Evolutionary conservation across 768 basidiomycete species (phyloP), one percentile per base, ranked within the genome.

Genomic region (Lyophyllum decastes): DNA sequence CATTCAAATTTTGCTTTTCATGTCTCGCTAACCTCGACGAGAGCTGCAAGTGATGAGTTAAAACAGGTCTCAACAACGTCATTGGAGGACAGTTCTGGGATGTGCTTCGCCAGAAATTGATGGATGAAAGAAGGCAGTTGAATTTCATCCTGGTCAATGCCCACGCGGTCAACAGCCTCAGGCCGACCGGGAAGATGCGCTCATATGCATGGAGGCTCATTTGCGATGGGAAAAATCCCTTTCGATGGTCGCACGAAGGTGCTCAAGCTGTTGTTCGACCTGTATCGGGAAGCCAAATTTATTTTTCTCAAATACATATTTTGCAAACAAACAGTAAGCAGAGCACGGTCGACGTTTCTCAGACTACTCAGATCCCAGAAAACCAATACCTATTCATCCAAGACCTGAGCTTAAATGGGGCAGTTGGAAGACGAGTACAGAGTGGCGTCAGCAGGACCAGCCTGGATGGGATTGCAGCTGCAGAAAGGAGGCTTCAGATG

Each of bases 391-490:
- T 5, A 41, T 5, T 17, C 25, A n/a, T 16, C 9, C 26, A 10
- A 47, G 11, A 14, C 22, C 45, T 25, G 34, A n/a, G 2, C 26
- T 46, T 38, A 59, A 48, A 59, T 33, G 22, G 69, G 66, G 52
- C 75, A 75, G 45, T 70, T 63, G n/a, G 58, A 54, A 50, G 67
- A 65, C 3, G 64, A 58, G 50, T 71, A 72, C 12, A 75, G 35
- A n/a, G 66, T 74, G 8, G 75, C 75, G 55, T 76, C 74, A 41
- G 64, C 70, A 35, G 75, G 76, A 2, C 76, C 76, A 45, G 50
- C n/a, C 60, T 78, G 75, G 11, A 76, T 49, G 16, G 76, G 76
- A 44, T 78, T 78, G 59, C 76, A 78, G 9, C 73, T 75, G 58
- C n/a, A 17, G 55, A 10, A n/a, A 17, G 26, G 34, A 43, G 6